Evolutionary conservation across 352 stramenopile species (phyloP).

Genomic region (Peronospora farinosa): DNA sequence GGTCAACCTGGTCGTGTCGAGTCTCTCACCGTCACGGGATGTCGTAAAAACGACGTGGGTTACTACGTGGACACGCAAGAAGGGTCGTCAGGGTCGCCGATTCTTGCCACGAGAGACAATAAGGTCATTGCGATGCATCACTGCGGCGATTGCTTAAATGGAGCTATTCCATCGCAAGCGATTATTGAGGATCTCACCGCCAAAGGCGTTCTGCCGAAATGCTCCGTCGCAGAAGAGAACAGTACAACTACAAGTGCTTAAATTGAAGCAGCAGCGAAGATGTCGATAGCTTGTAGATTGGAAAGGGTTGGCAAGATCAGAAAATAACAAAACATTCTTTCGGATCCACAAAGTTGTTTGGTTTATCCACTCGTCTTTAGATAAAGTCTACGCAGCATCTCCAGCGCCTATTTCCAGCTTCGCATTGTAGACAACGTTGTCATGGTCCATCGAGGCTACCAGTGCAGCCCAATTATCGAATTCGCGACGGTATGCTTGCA

Average conservation of each 20-base stretch:
- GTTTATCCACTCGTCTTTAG: slow-evolving; percentile 13
- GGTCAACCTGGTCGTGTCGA: slow-evolving; percentile 29
- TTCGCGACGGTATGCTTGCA: slow-evolving; percentile 17
- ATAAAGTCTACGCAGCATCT: not conserved
- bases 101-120: slow-evolving; percentile 50
- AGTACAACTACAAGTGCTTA: slow-evolving; percentile 7
- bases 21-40: slow-evolving; percentile 35
- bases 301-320: not conserved
- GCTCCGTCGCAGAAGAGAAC: slow-evolving; percentile 21
- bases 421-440: too few relatives aligned
- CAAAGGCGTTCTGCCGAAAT: slow-evolving; percentile 36
- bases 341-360: slow-evolving; percentile 6
- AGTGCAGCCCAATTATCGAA: slow-evolving; percentile 27
- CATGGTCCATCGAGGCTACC: slow-evolving; percentile 2
- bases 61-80: slow-evolving; percentile 77
- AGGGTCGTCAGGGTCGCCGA: slow-evolving; percentile 60
- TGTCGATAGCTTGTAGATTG: not conserved
- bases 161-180: slow-evolving; percentile 42
- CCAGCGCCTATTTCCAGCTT: too few relatives aligned
- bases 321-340: not conserved
- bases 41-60: slow-evolving; percentile 44
- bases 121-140: slow-evolving; percentile 70
- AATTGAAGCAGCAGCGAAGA: slow-evolving; percentile 3
- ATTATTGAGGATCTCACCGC: slow-evolving; percentile 41
- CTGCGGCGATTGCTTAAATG: slow-evolving; percentile 69